Percentiles rank a stretch among this genome's conserved stretches.
Conservation (phyloP, 2,329 filamentous ascomycete genomes). For the Escovopsis weberi region DNA sequence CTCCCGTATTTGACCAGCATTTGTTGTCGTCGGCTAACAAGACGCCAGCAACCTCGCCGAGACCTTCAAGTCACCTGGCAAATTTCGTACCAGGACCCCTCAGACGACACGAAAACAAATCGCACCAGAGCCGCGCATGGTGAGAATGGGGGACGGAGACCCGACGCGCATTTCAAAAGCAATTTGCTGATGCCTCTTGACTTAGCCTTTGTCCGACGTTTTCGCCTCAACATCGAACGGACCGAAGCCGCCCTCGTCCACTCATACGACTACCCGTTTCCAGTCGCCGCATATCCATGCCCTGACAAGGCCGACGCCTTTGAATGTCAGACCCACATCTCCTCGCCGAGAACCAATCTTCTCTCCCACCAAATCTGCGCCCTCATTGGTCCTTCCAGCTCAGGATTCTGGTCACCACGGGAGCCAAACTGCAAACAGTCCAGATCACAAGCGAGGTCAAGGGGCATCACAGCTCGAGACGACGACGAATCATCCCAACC, state of each 20-base stretch:
- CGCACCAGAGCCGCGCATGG: constrained; percentile 44
- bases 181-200: constrained; percentile 12
- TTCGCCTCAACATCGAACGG: constrained; percentile 41
- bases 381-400: constrained; percentile 8
- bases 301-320: constrained; percentile 23
- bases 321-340: constrained; percentile 19
- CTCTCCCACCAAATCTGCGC: constrained; percentile 15
- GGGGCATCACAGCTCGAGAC: constrained; percentile 11
- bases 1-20: background rate
- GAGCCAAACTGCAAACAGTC: constrained; percentile 33
- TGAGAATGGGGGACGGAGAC: constrained; percentile 26
- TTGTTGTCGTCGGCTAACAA: constrained; percentile 4
- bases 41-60: constrained; percentile 66
- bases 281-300: constrained; percentile 46
- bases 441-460: constrained; percentile 7
- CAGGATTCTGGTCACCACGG: constrained; percentile 60
- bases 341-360: constrained; percentile 17
- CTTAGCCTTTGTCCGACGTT: constrained; percentile 44
- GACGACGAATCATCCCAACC: constrained; percentile 5
- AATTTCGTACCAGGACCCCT: constrained; percentile 68
- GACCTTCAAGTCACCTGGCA: constrained; percentile 88
- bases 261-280: constrained; percentile 29
- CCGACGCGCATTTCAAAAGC: background rate
- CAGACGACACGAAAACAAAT: constrained; percentile 51
- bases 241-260: constrained; percentile 34